A percentile compares a stretch with the other conserved stretches of the same genome.
phyloP scores from a whole-genome alignment of 257 asterid species.

The Nicotiana tomentosiformis region DNA sequence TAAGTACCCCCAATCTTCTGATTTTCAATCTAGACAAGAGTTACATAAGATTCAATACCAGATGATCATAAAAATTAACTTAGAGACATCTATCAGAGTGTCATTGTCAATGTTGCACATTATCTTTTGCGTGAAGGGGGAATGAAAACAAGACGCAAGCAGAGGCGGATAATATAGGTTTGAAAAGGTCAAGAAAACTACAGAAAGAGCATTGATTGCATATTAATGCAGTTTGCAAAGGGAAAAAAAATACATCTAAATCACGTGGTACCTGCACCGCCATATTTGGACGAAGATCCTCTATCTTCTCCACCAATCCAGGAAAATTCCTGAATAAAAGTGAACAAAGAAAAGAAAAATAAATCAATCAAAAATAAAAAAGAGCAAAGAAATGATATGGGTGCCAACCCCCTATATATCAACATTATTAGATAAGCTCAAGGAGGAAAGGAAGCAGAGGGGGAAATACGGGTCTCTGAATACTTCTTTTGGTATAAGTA shows the following conservation, averaged over 20 bases:
- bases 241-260: not conserved
- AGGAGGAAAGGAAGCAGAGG: not conserved
- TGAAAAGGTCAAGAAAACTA: not conserved
- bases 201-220: not conserved
- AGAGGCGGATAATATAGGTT: not conserved
- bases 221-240: not conserved
- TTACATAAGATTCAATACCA: not conserved
- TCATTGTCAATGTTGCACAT: not conserved
- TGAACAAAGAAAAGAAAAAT: not conserved
- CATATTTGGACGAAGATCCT: conserved; percentile 73
- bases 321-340: conserved; percentile 33
- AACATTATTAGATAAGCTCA: not conserved
- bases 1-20: not conserved
- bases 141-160: not conserved
- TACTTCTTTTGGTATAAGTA: not conserved
- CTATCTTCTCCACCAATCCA: conserved; percentile 41
- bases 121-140: not conserved
- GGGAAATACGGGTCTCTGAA: not conserved
- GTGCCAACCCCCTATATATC: not conserved
- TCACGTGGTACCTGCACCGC: conserved; percentile 53
- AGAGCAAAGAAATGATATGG: not conserved
- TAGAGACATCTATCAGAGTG: not conserved
- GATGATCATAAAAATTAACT: not conserved
- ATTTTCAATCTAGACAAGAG: not conserved
- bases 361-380: not conserved